A percentile compares a stretch with the other conserved stretches of the same genome.
These are phyloP conservation scores for Calvatia gigantea DNA, from an alignment of 768 basidiomycete species.

Conservation along the genomic window DNA sequence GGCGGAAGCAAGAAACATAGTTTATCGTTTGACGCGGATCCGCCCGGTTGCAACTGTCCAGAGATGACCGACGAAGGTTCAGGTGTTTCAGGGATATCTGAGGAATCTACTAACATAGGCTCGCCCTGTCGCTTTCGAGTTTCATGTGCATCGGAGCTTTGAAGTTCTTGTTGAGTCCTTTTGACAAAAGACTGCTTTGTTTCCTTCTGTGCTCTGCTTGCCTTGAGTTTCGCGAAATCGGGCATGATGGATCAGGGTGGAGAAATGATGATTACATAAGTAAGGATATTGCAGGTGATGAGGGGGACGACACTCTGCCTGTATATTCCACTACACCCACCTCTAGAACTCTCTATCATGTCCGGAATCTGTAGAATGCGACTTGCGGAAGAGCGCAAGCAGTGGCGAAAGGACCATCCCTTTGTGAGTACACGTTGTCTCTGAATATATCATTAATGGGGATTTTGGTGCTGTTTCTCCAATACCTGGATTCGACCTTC, in stretches of 20 bases:
- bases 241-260: slow-evolving; percentile 26
- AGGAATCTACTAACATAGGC: slow-evolving; percentile 14
- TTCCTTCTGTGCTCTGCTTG: slow-evolving; percentile 21
- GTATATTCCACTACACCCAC: not conserved
- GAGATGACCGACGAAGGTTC: slow-evolving; percentile 6
- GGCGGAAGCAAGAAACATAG: slow-evolving; percentile 19
- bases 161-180: not conserved
- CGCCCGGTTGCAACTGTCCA: not conserved
- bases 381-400: slow-evolving; percentile 95
- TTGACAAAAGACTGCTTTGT: slow-evolving; percentile 27
- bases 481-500: no score
- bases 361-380: slow-evolving; percentile 92
- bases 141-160: not conserved
- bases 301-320: no score
- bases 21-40: slow-evolving; percentile 3
- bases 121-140: not conserved
- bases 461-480: not conserved
- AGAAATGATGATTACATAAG: no score
- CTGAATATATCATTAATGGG: not conserved
- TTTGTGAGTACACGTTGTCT: slow-evolving; percentile 61
- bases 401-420: slow-evolving; percentile 98
- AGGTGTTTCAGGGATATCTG: not conserved
- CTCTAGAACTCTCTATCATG: slow-evolving; percentile 39
- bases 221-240: slow-evolving; percentile 30
- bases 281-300: no score